Base-by-base conservation (phyloP, 805 yeast genomes). In the Candida golubevii region DNA sequence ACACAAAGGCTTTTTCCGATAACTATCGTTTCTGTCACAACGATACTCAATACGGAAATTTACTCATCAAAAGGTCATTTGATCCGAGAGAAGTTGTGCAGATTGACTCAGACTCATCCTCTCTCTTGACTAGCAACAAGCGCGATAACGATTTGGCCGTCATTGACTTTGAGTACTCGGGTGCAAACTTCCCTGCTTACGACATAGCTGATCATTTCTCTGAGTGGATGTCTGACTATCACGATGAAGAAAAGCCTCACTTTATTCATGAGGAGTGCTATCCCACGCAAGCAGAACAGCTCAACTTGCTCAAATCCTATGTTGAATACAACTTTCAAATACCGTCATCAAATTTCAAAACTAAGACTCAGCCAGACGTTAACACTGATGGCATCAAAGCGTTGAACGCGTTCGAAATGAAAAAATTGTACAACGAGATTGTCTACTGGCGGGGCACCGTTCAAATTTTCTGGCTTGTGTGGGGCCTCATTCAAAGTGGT, bases 191-290 rank as follows among this genome's bases (percentile, higher is more conserved):
- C 36, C 88, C 96, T 1, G 96, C 95, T 2, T 88, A 74, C 60
- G 99, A 93, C 61, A 78, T 93, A 44, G 90, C 90, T 11, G 90
- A 93, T 62, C 99, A 93, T 67, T 86, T 93, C 54, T 78, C 86
- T 51, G 99, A 91, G 68, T 91, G 99, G 99, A 93, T 90, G 97
- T 77, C 88, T 39, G 88, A 93, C 67, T 93, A 91, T 61, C 87
- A 84, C 58, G 78, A 80, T 53, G 77, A 82, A 1, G 68, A 72
- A 14, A 48, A 53, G 38, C 65, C 72, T 12, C 79, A 84, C 60
- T 77, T 65, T 44, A 67, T 85, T n/a, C 72, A 77, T 54, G 69
- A 66, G 30, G 66, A 74, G 10, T 65, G 68, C 33, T 93, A 77
- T 63, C 99, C 99, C 8, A 68, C 71, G 11, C 69, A 71, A 48